These are phyloP conservation scores for Limonium bicolor DNA, from an alignment of 148 eudicot species.

Conservation along the genomic window DNA sequence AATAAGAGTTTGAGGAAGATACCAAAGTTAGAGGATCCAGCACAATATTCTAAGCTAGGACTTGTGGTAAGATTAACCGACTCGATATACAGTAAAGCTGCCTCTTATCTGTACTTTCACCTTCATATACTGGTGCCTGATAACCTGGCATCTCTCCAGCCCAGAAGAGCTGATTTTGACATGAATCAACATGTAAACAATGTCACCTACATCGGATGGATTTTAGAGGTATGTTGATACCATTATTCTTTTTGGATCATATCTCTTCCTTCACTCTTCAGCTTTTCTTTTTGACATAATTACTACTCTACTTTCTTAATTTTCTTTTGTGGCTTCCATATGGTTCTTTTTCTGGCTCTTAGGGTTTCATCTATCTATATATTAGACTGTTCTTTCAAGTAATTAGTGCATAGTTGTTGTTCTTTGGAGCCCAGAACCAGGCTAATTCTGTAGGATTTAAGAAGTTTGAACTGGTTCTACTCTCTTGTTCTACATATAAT, in stretches of 20 bases:
- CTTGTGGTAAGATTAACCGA: conserved; percentile 63
- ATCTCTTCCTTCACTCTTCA: neutral
- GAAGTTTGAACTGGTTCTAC: too few relatives aligned
- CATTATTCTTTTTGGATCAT: neutral
- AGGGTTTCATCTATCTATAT: too few relatives aligned
- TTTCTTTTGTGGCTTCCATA: too few relatives aligned
- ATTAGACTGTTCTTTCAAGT: too few relatives aligned
- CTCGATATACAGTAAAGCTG: neutral
- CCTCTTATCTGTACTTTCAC: neutral
- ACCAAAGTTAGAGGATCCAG: conserved; percentile 71
- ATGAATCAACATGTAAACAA: conserved; percentile 97
- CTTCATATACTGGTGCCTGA: neutral
- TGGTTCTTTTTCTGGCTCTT: too few relatives aligned
- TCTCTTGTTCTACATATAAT: too few relatives aligned
- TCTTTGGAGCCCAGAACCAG: too few relatives aligned
- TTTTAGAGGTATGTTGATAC: conserved; percentile 59
- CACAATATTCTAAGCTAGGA: conserved; percentile 43
- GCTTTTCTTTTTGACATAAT: neutral
- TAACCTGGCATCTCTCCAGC: conserved; percentile 34
- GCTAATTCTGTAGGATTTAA: too few relatives aligned
- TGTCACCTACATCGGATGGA: conserved; percentile 93
- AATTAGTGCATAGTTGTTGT: too few relatives aligned
- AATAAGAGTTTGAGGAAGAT: conserved; percentile 81
- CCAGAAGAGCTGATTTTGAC: conserved; percentile 92
- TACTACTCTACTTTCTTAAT: too few relatives aligned